These are phyloP conservation scores for Diaporthe citriasiana DNA, from an alignment of 2,329 filamentous ascomycete species.

Conservation along the genomic window DNA sequence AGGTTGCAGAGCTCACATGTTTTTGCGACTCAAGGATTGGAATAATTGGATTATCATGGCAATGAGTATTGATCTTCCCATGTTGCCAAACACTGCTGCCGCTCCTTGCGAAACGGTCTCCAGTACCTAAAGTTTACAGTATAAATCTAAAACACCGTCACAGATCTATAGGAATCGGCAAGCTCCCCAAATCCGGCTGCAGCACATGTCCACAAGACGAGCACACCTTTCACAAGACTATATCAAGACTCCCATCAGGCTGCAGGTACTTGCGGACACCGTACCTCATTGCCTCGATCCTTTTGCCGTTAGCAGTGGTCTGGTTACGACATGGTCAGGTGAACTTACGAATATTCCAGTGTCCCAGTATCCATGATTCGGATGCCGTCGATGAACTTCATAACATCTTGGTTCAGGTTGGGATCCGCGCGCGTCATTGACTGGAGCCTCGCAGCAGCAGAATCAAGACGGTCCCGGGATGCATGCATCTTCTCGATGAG, in stretches of 20 bases:
- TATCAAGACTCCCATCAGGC: slow-evolving; percentile 52
- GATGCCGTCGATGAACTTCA: slow-evolving; percentile 50
- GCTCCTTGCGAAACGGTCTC: slow-evolving; percentile 1
- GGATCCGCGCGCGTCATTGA: slow-evolving; percentile 40
- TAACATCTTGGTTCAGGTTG: slow-evolving; percentile 39
- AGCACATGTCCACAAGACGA: slow-evolving; percentile 27
- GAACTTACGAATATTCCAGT: slow-evolving; percentile 52
- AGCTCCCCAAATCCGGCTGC: not conserved
- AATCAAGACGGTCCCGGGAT: slow-evolving; percentile 41
- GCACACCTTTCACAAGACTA: slow-evolving; percentile 47
- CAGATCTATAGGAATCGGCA: not conserved
- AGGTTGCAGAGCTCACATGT: not conserved
- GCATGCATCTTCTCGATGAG: slow-evolving; percentile 39
- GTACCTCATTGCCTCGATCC: slow-evolving; percentile 53
- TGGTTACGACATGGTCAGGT: no score
- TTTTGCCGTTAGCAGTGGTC: slow-evolving; percentile 43
- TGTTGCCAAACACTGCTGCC: not conserved
- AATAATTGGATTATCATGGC: not conserved
- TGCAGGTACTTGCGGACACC: slow-evolving; percentile 49
- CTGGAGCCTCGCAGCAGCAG: slow-evolving; percentile 29
- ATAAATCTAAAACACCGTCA: not conserved
- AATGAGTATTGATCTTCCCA: not conserved
- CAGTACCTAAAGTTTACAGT: not conserved
- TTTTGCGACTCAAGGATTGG: not conserved
- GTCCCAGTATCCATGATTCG: slow-evolving; percentile 51